phyloP scores from a whole-genome alignment of 1,139 yeast species.

The Zhuliangozyma blackwelliae region DNA sequence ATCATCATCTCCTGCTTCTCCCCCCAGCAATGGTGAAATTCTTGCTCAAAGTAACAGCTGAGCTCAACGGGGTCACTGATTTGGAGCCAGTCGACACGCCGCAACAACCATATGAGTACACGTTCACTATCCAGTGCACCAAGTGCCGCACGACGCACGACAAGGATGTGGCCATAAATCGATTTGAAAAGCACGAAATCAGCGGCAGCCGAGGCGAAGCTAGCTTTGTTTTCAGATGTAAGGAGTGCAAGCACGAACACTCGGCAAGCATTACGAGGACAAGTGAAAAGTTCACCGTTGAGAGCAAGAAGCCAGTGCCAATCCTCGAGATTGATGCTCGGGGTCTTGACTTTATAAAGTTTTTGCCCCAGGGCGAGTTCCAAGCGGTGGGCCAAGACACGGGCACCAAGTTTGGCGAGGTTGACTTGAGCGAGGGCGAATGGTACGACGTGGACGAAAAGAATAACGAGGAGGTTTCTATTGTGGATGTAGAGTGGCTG shows the following conservation, averaged over 20 bases:
- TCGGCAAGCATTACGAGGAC: conserved; percentile 37
- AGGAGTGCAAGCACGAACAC: conserved; percentile 50
- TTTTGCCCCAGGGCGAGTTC: conserved; percentile 67
- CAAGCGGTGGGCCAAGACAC: conserved; percentile 55
- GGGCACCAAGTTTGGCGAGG: conserved; percentile 51
- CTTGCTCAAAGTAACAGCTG: conserved; percentile 53
- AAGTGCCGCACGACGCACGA: conserved; percentile 76
- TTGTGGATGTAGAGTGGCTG: conserved; percentile 65
- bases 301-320: conserved; percentile 30
- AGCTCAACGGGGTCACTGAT: conserved; percentile 58
- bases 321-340: conserved; percentile 76
- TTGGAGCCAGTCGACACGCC: conserved; percentile 62
- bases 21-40: conserved; percentile 32
- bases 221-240: conserved; percentile 76
- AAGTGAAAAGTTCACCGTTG: conserved; percentile 22
- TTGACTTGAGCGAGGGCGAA: conserved; percentile 76
- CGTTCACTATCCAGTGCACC: conserved; percentile 70
- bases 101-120: conserved; percentile 64
- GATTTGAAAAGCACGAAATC: conserved; percentile 57
- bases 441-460: conserved; percentile 96
- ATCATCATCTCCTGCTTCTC: no score
- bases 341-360: conserved; percentile 72
- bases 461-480: conserved; percentile 74
- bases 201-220: conserved; percentile 80
- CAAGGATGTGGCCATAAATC: conserved; percentile 69